phyloP scores from a whole-genome alignment of 2,329 filamentous ascomycete genomes.

The Xylariaceae sp. region DNA sequence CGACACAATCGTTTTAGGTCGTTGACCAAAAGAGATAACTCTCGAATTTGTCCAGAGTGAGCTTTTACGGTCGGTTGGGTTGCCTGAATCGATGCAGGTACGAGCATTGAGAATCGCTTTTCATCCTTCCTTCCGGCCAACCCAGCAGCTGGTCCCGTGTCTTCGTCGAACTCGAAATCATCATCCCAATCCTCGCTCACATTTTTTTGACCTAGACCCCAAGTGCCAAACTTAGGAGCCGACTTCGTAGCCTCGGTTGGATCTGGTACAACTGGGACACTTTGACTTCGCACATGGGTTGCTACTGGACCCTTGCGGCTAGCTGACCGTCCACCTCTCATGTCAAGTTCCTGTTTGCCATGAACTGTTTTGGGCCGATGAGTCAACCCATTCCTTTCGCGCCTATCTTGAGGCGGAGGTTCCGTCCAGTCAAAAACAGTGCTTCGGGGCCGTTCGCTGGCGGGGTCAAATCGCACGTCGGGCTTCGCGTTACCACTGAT shows the following conservation, averaged over 20 bases:
- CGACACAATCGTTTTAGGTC: slow-evolving; percentile 79
- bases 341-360: slow-evolving; percentile 74
- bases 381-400: slow-evolving; percentile 62
- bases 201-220: slow-evolving; percentile 79
- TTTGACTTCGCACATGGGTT: slow-evolving; percentile 79
- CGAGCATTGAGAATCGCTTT: slow-evolving; percentile 62
- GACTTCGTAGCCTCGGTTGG: slow-evolving; percentile 60
- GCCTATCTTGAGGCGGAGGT: slow-evolving; percentile 65
- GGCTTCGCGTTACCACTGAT: slow-evolving; percentile 55
- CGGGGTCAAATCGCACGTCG: slow-evolving; percentile 43
- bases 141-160: slow-evolving; percentile 46
- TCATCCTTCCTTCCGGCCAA: slow-evolving; percentile 45
- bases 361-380: slow-evolving; percentile 76
- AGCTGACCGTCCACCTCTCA: slow-evolving; percentile 70
- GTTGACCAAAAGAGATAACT: slow-evolving; percentile 81
- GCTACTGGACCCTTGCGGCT: slow-evolving; percentile 72
- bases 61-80: slow-evolving; percentile 82
- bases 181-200: slow-evolving; percentile 89
- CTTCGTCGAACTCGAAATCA: slow-evolving; percentile 76
- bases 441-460: slow-evolving; percentile 62
- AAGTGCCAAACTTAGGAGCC: slow-evolving; percentile 78
- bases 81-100: slow-evolving; percentile 80
- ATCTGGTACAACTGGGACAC: slow-evolving; percentile 76
- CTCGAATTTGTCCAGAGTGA: slow-evolving; percentile 82
- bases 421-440: slow-evolving; percentile 83